These are phyloP conservation scores for Dryas drummondii DNA, from an alignment of 306 rosid species.

Conservation along the genomic window DNA sequence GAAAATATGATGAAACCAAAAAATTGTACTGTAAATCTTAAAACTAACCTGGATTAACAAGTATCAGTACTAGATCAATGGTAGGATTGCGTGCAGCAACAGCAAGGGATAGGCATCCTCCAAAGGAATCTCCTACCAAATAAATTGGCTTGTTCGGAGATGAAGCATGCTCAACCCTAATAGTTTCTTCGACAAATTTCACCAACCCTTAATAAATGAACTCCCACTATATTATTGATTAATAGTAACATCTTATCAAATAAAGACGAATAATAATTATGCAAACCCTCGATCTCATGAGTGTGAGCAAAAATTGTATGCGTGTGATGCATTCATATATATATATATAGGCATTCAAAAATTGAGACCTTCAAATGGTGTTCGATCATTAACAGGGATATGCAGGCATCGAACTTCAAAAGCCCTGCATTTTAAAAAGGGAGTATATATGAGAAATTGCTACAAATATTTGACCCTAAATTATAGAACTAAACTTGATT, in stretches of 20 bases:
- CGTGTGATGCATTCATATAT: neutral
- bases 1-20: slow-evolving; percentile 14
- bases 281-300: neutral
- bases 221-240: slow-evolving; percentile 14
- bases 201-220: slow-evolving; percentile 60
- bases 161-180: slow-evolving; percentile 60
- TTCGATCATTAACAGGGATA: slow-evolving; percentile 77
- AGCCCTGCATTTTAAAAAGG: slow-evolving; percentile 49
- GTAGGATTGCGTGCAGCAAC: slow-evolving; percentile 89
- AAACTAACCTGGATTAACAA: slow-evolving; percentile 74
- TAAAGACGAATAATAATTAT: neutral
- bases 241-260: slow-evolving; percentile 10
- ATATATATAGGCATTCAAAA: slow-evolving; percentile 2
- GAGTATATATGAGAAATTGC: slow-evolving; percentile 7
- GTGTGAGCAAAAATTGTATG: neutral
- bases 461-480: neutral
- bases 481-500: neutral
- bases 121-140: slow-evolving; percentile 93
- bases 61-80: slow-evolving; percentile 66
- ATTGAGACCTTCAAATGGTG: slow-evolving; percentile 84
- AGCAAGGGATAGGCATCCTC: slow-evolving; percentile 94
- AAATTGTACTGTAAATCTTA: slow-evolving; percentile 4
- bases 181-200: slow-evolving; percentile 79
- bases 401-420: slow-evolving; percentile 94
- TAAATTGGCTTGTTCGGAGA: slow-evolving; percentile 87